A percentile compares a stretch with the other conserved stretches of the same genome.
phyloP scores from a whole-genome alignment of 2,329 filamentous ascomycete species.

The Neofusicoccum parvum region DNA sequence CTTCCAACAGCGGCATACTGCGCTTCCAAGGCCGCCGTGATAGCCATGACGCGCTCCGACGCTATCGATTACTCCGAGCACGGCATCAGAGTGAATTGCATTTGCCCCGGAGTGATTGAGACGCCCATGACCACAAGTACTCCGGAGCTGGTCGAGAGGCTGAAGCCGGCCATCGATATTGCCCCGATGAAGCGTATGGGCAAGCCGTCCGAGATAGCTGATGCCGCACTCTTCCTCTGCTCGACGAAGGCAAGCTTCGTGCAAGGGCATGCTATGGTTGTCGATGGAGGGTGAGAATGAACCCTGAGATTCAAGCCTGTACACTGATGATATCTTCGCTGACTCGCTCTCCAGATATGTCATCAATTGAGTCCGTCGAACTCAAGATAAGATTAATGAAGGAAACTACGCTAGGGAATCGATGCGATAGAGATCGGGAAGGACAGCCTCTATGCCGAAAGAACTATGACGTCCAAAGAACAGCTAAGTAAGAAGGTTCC shows the following conservation, averaged over 20 bases:
- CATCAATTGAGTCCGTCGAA: too few relatives aligned
- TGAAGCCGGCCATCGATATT: constrained; percentile 44
- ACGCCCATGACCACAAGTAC: constrained; percentile 41
- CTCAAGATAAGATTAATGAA: too few relatives aligned
- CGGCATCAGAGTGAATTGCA: constrained; percentile 60
- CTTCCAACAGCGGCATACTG: constrained; percentile 54
- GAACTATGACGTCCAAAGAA: too few relatives aligned
- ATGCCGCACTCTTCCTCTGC: constrained; percentile 55
- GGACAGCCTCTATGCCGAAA: too few relatives aligned
- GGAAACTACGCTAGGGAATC: too few relatives aligned
- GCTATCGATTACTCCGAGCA: constrained; percentile 57
- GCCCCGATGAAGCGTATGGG: constrained; percentile 54
- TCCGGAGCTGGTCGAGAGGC: constrained; percentile 33
- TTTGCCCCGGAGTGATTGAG: constrained; percentile 56
- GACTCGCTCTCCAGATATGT: too few relatives aligned
- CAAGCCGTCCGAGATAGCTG: constrained; percentile 56
- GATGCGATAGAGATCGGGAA: too few relatives aligned
- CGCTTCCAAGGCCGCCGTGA: constrained; percentile 60
- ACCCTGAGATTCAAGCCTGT: too few relatives aligned
- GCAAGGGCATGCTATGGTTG: constrained; percentile 51
- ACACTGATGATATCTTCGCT: neutral
- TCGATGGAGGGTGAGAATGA: constrained; percentile 45
- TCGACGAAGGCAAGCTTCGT: constrained; percentile 58
- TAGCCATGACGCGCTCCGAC: constrained; percentile 60
- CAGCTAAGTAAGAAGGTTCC: fast-evolving